Evolutionary conservation across 73 alveolate genomes (phyloP), one percentile per base, ranked within the genome.

Genomic region (Symbiodinium pilosum): DNA sequence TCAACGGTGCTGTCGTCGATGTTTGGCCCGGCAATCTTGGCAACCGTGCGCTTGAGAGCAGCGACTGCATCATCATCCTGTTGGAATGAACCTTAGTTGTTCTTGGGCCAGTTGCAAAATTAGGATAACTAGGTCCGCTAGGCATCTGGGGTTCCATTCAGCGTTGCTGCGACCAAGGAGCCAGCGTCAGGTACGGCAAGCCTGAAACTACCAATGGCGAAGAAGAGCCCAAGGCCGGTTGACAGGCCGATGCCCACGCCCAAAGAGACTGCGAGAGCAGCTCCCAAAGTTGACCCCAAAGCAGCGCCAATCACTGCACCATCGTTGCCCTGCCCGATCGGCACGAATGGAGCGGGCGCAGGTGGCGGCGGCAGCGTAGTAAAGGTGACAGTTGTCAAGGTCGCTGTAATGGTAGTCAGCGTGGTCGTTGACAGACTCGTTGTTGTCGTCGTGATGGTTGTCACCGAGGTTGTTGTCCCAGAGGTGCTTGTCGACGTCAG

Each of bases 171-270:
- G n/a, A n/a, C n/a, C n/a, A 14, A 14, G 59, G 59, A 14, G 59
- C 59, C 59, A 14, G 14, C 14, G 59, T 14, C 59, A 14, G 59
- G 59, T 14, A 47, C 59, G 59, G 59, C 9, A 38, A 64, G 38
- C 81, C 38, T 24, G 38, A 64, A 64, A 38, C 81, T 64, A 9
- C 81, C 81, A 64, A 28, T 64, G 81, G 81, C 81, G 30, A 64
- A 64, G 81, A 64, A 64, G 81, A 64, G 12, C 12, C 81, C 81
- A 20, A 64, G 81, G 39, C 81, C 81, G 34, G 81, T 64, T 14
- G 81, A 64, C 81, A 64, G 30, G 81, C 81, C 81, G 81, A 64
- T 20, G 81, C 81, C 81, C 12, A 64, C 81, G 30, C 81, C 81
- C 81, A 64, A 30, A 2, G 81, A 24, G 39, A 64, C 81, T 2